These are phyloP conservation scores for Pascua guehoae DNA, from an alignment of 1,284 basidiomycete species.

Conservation along the genomic window DNA sequence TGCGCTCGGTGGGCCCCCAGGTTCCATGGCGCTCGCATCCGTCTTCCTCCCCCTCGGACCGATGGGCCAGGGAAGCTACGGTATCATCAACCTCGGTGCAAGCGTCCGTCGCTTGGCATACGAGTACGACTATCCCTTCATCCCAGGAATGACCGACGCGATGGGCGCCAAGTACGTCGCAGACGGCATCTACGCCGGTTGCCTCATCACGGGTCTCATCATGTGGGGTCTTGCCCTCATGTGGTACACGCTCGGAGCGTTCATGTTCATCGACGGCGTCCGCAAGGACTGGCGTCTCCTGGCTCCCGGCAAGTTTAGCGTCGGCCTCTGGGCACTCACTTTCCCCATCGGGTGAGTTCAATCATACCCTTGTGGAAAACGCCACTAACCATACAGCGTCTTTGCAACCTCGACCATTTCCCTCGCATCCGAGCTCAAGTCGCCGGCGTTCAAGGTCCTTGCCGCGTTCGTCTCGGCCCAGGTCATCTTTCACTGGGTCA, in stretches of 20 bases:
- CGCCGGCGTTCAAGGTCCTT: conserved; percentile 55
- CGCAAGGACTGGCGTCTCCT: conserved; percentile 22
- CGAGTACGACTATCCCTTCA: conserved; percentile 28
- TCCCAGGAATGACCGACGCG: conserved; percentile 39
- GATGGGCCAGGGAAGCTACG: conserved; percentile 62
- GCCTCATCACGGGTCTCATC: conserved; percentile 40
- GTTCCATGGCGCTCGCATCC: conserved; percentile 56
- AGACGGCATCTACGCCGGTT: conserved; percentile 50
- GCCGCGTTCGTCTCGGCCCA: conserved; percentile 58
- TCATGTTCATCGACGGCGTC: conserved; percentile 30
- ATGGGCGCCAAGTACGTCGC: conserved; percentile 32
- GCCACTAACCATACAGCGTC: conserved; percentile 39
- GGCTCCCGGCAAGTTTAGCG: conserved; percentile 25
- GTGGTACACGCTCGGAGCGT: conserved; percentile 49
- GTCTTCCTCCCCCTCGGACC: conserved; percentile 59
- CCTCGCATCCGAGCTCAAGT: conserved; percentile 56
- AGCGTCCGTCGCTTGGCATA: conserved; percentile 52
- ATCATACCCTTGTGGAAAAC: background rate
- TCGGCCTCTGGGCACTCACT: conserved; percentile 46
- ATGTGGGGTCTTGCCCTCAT: conserved; percentile 53
- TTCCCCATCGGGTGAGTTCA: conserved; percentile 46
- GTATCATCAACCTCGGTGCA: conserved; percentile 56
- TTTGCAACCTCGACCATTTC: conserved; percentile 63
- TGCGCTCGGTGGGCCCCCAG: conserved; percentile 43
- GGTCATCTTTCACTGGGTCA: conserved; percentile 60